Conservation (phyloP, 305 asterid species). For the Caryopteris hybrid region DNA sequence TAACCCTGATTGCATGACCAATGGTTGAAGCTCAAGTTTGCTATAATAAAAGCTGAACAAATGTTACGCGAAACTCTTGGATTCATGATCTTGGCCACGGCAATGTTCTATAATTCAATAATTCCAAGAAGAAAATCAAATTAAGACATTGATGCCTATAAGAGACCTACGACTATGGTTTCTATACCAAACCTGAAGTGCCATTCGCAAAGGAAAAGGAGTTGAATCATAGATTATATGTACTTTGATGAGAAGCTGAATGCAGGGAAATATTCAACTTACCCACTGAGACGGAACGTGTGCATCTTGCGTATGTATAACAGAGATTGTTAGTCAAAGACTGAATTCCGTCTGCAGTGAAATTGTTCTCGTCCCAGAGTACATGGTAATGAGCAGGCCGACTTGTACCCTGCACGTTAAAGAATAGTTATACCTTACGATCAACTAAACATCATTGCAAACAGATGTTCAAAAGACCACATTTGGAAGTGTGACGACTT, state of each 20-base stretch:
- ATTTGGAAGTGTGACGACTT: too few relatives aligned
- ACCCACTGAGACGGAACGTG: slow-evolving; percentile 98
- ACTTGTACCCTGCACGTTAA: slow-evolving; percentile 72
- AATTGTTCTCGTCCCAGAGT: slow-evolving; percentile 96
- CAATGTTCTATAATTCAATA: not conserved
- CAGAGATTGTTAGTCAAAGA: slow-evolving; percentile 94
- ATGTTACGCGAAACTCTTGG: too few relatives aligned
- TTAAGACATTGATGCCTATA: too few relatives aligned
- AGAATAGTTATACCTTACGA: not conserved
- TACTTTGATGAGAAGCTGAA: too few relatives aligned
- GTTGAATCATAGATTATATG: too few relatives aligned
- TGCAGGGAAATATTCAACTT: slow-evolving; percentile 20
- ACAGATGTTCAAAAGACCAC: not conserved
- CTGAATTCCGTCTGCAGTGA: slow-evolving; percentile 94
- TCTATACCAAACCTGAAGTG: not conserved
- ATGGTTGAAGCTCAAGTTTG: too few relatives aligned
- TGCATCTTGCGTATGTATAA: slow-evolving; percentile 98
- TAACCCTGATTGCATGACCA: not conserved
- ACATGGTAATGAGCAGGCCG: slow-evolving; percentile 99
- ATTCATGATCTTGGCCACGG: too few relatives aligned
- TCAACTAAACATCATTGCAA: slow-evolving; percentile 3
- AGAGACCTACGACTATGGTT: too few relatives aligned
- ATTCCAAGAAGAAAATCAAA: not conserved
- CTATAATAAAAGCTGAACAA: too few relatives aligned
- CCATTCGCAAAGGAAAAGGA: too few relatives aligned